Conservation (phyloP, 495 filamentous ascomycete genomes). For the Penicillium ochrochloron region DNA sequence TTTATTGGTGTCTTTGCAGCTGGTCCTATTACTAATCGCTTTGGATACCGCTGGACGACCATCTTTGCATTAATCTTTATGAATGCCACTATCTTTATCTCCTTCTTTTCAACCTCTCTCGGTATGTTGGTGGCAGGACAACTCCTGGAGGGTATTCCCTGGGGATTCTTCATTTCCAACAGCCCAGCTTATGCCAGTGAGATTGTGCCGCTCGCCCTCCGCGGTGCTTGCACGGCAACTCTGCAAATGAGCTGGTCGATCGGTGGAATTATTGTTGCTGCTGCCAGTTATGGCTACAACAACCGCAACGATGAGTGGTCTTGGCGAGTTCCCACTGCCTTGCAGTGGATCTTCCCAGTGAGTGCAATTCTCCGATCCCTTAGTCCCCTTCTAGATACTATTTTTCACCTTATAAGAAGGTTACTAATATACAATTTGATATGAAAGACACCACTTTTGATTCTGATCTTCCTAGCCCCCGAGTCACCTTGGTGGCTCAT, state of each 20-base stretch:
- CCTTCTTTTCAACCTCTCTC: conserved; percentile 61
- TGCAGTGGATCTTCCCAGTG: conserved; percentile 80
- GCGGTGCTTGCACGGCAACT: conserved; percentile 69
- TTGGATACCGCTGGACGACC: conserved; percentile 69
- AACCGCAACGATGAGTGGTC: conserved; percentile 55
- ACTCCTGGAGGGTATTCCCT: conserved; percentile 72
- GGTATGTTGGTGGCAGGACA: conserved; percentile 65
- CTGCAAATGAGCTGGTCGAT: conserved; percentile 77
- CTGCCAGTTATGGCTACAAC: conserved; percentile 63
- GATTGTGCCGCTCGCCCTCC: conserved; percentile 66
- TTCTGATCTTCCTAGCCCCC: conserved; percentile 67
- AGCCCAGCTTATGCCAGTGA: conserved; percentile 75
- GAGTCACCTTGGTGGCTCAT: conserved; percentile 67
- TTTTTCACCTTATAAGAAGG: not conserved
- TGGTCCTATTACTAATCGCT: conserved; percentile 65
- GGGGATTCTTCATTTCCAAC: conserved; percentile 76
- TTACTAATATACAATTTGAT: conserved; percentile 3
- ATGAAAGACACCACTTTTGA: conserved; percentile 57
- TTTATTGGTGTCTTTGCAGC: conserved; percentile 71
- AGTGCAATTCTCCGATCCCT: conserved; percentile 1
- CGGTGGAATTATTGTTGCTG: conserved; percentile 69
- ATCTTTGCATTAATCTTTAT: conserved; percentile 62
- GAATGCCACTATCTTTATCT: conserved; percentile 66
- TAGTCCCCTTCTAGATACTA: not conserved
- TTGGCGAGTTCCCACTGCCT: conserved; percentile 63